Conservation (phyloP, 768 basidiomycete species). For the Clavaria fumosa region DNA sequence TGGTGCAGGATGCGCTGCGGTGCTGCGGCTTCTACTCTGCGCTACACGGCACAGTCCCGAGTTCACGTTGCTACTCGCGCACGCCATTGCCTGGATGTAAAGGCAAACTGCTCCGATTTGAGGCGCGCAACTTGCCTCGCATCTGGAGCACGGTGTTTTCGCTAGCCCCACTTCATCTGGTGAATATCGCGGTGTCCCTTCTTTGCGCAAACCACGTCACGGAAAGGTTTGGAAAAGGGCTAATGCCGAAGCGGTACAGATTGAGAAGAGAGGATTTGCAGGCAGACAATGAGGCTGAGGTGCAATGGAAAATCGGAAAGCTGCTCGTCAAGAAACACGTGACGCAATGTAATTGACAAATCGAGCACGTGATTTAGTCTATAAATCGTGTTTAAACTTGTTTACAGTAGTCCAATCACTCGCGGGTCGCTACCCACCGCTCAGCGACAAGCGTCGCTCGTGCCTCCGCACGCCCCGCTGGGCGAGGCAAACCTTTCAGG, state of each 20-base stretch:
- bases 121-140: constrained; percentile 28
- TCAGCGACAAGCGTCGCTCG: no score
- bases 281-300: constrained; percentile 24
- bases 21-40: constrained; percentile 58
- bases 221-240: constrained; percentile 45
- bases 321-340: no score
- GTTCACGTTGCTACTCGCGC: constrained; percentile 43
- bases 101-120: constrained; percentile 37
- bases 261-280: constrained; percentile 33
- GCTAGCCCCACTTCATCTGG: constrained; percentile 41
- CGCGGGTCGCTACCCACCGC: no score
- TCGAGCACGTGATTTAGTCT: no score
- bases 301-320: constrained; percentile 16
- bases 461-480: no score
- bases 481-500: no score
- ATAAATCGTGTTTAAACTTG: no score
- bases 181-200: constrained; percentile 42
- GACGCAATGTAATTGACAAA: no score
- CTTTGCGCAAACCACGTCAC: constrained; percentile 59
- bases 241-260: constrained; percentile 45
- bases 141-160: constrained; percentile 40
- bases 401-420: no score
- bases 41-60: constrained; percentile 42
- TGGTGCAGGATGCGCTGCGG: constrained; percentile 43
- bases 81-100: constrained; percentile 56